These are phyloP conservation scores for Oenanthe sinensis DNA, from an alignment of 129 eudicot species.

Conservation along the genomic window DNA sequence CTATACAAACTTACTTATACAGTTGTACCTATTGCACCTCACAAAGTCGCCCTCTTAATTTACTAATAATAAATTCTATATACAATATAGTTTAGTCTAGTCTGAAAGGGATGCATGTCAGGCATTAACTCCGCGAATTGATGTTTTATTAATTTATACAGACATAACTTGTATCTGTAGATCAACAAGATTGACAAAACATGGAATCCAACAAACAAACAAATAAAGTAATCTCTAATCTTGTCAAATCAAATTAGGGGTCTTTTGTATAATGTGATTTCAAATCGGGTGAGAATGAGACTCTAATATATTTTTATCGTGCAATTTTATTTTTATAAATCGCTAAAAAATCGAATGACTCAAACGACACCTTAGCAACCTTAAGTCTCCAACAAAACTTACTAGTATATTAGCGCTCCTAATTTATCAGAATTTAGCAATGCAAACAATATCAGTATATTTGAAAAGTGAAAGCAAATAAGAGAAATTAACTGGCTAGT, in stretches of 20 bases:
- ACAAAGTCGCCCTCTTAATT: neutral
- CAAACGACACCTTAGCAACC: too few species aligned
- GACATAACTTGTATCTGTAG: neutral
- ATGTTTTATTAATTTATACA: neutral
- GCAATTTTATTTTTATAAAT: too few species aligned
- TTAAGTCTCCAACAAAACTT: too few species aligned
- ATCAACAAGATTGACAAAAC: neutral
- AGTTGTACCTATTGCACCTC: neutral
- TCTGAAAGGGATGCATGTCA: slow-evolving; percentile 16
- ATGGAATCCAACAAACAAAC: neutral
- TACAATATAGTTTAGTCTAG: neutral
- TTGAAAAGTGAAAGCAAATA: too few species aligned
- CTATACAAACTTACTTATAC: neutral
- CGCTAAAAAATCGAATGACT: too few species aligned
- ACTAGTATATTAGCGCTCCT: neutral
- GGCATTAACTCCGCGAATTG: slow-evolving; percentile 7
- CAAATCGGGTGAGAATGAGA: too few species aligned
- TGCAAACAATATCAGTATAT: neutral
- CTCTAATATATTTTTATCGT: too few species aligned
- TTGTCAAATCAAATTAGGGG: neutral
- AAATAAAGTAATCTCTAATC: neutral
- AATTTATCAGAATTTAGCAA: neutral
- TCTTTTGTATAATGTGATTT: too few species aligned
- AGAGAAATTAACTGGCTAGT: neutral
- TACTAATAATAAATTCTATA: too few species aligned